Base-by-base conservation (phyloP, 2,329 filamentous ascomycete species). In the Septoria linicola region DNA sequence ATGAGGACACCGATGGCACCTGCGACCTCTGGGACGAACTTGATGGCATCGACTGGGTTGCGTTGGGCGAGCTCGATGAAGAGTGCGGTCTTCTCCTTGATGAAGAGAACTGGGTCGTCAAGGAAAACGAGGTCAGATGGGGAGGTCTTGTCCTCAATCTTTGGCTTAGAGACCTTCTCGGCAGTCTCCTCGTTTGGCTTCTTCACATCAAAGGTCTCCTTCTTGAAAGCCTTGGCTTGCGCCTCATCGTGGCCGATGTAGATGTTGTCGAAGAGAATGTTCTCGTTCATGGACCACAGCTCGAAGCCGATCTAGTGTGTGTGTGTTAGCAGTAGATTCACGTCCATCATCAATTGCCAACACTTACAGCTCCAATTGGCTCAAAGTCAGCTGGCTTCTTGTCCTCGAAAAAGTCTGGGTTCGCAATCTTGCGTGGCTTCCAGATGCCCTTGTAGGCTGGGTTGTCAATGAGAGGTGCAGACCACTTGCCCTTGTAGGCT, bases 221-320 rank as follows among this genome's bases (percentile, higher is more conserved):
- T 80, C 65, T 89, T 87, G 68, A 99, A 80, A 77, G 91, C 87
- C 73, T 87, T 84, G 57, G 93, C 93, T 63, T 99, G 93, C 69
- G 89, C 89, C 63, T 93, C 72, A 16, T 92, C 97, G 84, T 99
- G 93, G 59, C 93, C 93, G 71, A 99, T 90, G 83, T 97, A 99
- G 80, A 99, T 95, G 85, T 99, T 99, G 83, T 97, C 89, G 67
- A 99, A 97, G 67, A 96, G 86, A 65, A 99, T 97, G 70, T 96
- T 88, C 72, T 85, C 95, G 77, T 96, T 92, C 93, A 99, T 99
- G 67, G 93, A 97, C 93, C 93, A 99, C 77, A 99, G 92, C 76
- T 99, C 93, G 68, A 97, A 97, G 66, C 93, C 93, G 76, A 97
- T 91, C 87, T 90, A 39, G 16, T n/a, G n/a, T n/a, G 41, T 10